A percentile compares a stretch with the other conserved stretches of the same genome.
These are phyloP conservation scores for Penicillium sp. DNA, from an alignment of 2,329 filamentous ascomycete species.

Conservation along the genomic window DNA sequence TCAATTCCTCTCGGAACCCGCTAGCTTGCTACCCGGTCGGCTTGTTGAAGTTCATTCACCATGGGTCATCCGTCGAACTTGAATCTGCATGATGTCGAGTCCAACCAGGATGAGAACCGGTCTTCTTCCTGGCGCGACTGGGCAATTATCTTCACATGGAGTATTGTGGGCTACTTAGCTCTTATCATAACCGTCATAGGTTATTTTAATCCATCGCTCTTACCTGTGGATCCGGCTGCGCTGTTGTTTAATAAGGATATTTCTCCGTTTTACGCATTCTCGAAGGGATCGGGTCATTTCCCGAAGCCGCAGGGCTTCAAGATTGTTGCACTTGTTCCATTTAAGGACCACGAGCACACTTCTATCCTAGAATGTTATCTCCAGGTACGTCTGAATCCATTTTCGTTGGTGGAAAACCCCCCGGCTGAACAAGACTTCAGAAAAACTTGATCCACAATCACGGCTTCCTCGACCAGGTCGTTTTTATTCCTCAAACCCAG, in stretches of 20 bases:
- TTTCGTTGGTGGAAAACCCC: too few relatives aligned
- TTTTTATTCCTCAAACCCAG: slow-evolving; percentile 47
- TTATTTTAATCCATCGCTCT: slow-evolving; percentile 23
- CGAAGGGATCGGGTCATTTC: slow-evolving; percentile 28
- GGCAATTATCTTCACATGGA: slow-evolving; percentile 26
- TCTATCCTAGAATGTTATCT: slow-evolving; percentile 49
- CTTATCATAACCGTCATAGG: slow-evolving; percentile 27
- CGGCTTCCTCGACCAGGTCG: slow-evolving; percentile 48
- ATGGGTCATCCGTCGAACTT: slow-evolving; percentile 24
- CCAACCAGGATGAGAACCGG: slow-evolving; percentile 11
- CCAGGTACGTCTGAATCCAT: slow-evolving; percentile 29
- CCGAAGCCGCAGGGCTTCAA: slow-evolving; percentile 41
- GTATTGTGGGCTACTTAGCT: slow-evolving; percentile 26
- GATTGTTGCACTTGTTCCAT: slow-evolving; percentile 47
- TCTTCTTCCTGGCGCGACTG: slow-evolving; percentile 25
- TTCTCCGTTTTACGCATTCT: slow-evolving; percentile 37
- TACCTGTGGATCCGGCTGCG: slow-evolving; percentile 24
- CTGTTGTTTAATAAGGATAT: slow-evolving; percentile 27
- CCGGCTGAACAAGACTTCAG: slow-evolving; percentile 21
- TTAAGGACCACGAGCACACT: slow-evolving; percentile 37
- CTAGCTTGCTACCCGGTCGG: slow-evolving; percentile 4
- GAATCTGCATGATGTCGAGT: slow-evolving; percentile 27
- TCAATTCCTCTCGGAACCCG: background rate
- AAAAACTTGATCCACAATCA: slow-evolving; percentile 45
- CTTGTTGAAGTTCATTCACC: slow-evolving; percentile 3